Percentiles rank a stretch among this genome's conserved stretches.
Conservation (phyloP, 192 early-diverging fungal genomes). For the Coemansia sp. region DNA sequence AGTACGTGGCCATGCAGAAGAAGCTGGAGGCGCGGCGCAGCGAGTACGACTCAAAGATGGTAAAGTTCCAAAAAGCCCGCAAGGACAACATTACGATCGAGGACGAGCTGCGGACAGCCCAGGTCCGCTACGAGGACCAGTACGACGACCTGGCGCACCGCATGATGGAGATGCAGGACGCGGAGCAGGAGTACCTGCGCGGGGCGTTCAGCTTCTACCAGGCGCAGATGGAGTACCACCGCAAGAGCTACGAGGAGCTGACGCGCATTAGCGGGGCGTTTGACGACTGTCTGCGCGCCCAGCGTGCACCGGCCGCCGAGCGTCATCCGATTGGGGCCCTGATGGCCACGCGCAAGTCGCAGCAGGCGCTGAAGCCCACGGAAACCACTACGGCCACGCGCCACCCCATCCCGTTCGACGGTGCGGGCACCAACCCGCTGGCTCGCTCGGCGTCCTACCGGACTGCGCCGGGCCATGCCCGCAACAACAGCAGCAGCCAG, state of each 20-base stretch:
- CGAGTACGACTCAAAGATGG: conserved; percentile 89
- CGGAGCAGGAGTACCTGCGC: conserved; percentile 60
- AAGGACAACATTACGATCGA: conserved; percentile 88
- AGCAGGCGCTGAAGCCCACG: conserved; percentile 15
- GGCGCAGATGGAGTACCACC: conserved; percentile 45
- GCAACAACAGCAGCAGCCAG: conserved; percentile 28
- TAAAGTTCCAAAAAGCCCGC: conserved; percentile 82
- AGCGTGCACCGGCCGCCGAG: conserved; percentile 31
- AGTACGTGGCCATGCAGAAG: conserved; percentile 61
- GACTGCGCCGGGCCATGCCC: conserved; percentile 5
- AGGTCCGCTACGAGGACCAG: conserved; percentile 92
- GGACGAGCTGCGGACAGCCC: conserved; percentile 83
- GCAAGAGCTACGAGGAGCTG: conserved; percentile 30
- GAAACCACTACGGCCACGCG: conserved; percentile 12
- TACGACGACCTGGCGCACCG: conserved; percentile 63
- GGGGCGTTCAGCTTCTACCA: conserved; percentile 50
- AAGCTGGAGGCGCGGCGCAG: conserved; percentile 84
- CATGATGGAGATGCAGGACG: conserved; percentile 79
- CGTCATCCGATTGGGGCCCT: conserved; percentile 21
- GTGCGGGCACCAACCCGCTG: conserved; percentile 9
- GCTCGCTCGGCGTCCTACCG: conserved; percentile 27
- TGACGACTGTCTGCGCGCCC: conserved; percentile 29
- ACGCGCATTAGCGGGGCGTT: conserved; percentile 17
- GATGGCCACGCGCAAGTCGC: conserved; percentile 20
- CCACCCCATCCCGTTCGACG: conserved; percentile 22